Percentiles rank a stretch among this genome's conserved stretches.
Conservation (phyloP, 768 basidiomycete species). For the Boletus bicolor region DNA sequence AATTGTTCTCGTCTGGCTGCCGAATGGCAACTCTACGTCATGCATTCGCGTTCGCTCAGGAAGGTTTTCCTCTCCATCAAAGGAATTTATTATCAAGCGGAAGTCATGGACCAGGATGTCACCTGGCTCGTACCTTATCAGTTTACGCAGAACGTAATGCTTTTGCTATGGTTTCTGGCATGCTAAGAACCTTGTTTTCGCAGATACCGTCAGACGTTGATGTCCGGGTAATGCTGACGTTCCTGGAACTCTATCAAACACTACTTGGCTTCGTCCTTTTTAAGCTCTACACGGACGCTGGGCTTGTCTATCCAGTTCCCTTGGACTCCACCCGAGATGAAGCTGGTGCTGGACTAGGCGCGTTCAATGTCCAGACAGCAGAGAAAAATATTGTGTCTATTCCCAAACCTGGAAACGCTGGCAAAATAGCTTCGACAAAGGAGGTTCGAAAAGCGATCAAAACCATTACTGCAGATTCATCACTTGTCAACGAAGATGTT, state of each 20-base stretch:
- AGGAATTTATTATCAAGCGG: conserved; percentile 96
- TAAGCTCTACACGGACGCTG: conserved; percentile 95
- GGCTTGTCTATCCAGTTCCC: conserved; percentile 93
- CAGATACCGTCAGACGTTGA: conserved; percentile 95
- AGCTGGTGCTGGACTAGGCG: conserved; percentile 81
- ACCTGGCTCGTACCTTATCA: conserved; percentile 98
- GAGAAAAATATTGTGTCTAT: conserved; percentile 22
- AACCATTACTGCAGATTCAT: conserved; percentile 33
- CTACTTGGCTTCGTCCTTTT: conserved; percentile 93
- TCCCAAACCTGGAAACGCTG: conserved; percentile 13
- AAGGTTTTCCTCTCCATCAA: conserved; percentile 97
- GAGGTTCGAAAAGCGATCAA: conserved; percentile 51
- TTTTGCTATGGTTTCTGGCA: not conserved
- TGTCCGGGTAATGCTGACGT: conserved; percentile 96
- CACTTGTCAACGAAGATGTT: conserved; percentile 32
- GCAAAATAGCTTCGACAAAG: conserved; percentile 49
- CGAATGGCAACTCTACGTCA: conserved; percentile 96
- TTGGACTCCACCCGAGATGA: conserved; percentile 82
- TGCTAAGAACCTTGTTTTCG: conserved; percentile 9
- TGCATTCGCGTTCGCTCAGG: conserved; percentile 79
- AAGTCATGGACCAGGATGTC: conserved; percentile 87
- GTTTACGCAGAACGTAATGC: conserved; percentile 87
- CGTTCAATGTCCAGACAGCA: conserved; percentile 70
- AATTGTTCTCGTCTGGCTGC: conserved; percentile 88
- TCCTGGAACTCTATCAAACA: conserved; percentile 97